phyloP scores from a whole-genome alignment of 495 filamentous ascomycete species.

The Xylaria scruposa region DNA sequence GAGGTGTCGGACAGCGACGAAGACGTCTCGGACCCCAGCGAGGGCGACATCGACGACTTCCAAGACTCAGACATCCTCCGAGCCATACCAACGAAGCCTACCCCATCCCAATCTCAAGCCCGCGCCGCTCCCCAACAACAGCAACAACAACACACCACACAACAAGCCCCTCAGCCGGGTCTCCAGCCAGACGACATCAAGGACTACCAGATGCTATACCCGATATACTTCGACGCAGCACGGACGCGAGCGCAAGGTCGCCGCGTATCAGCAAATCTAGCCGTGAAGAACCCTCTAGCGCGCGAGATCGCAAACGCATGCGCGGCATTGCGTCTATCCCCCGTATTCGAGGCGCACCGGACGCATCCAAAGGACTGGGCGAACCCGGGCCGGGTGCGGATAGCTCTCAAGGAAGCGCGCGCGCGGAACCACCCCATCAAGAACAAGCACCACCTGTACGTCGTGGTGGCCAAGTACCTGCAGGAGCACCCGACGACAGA shows the following conservation, averaged over 20 bases:
- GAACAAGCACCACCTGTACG: slow-evolving; percentile 91
- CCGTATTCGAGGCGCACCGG: slow-evolving; percentile 89
- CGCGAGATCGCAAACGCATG: slow-evolving; percentile 88
- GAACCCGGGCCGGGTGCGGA: slow-evolving; percentile 88
- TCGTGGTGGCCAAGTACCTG: slow-evolving; percentile 76
- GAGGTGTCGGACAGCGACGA: slow-evolving; percentile 82
- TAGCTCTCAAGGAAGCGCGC: slow-evolving; percentile 68
- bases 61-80: slow-evolving; percentile 55
- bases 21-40: slow-evolving; percentile 76
- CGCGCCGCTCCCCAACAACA: slow-evolving; percentile 13
- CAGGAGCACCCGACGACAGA: slow-evolving; percentile 74
- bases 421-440: slow-evolving; percentile 54
- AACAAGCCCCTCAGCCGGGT: slow-evolving; percentile 37
- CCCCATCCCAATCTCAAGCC: slow-evolving; percentile 22
- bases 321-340: slow-evolving; percentile 70
- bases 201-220: slow-evolving; percentile 88
- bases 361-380: slow-evolving; percentile 96
- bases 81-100: slow-evolving; percentile 30
- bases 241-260: slow-evolving; percentile 80
- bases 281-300: slow-evolving; percentile 85
- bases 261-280: slow-evolving; percentile 71
- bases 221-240: slow-evolving; percentile 85
- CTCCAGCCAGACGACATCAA: slow-evolving; percentile 55
- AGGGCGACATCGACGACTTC: slow-evolving; percentile 68
- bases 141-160: slow-evolving; percentile 53